Percentiles rank a stretch among this genome's conserved stretches.
These are phyloP conservation scores for Fagopyrum tataricum DNA, from an alignment of 148 eudicot genomes.

Conservation along the genomic window DNA sequence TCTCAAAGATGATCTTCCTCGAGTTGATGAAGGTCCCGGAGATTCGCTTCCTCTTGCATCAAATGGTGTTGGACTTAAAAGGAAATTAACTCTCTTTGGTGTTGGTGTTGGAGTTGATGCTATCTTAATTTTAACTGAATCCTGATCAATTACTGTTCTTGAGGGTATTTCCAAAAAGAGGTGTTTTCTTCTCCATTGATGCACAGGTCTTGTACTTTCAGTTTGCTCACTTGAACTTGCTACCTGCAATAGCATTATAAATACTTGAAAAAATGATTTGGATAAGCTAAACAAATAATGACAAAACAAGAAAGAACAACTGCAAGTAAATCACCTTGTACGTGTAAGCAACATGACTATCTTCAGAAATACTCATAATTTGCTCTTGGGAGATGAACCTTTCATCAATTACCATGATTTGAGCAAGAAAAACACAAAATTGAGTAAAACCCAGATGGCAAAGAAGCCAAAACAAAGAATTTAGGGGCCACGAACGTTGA, in stretches of 20 bases:
- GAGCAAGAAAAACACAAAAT: not conserved
- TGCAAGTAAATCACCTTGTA: not conserved
- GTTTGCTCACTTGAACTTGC: not conserved
- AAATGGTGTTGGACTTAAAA: slow-evolving; percentile 43
- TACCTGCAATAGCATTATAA: not conserved
- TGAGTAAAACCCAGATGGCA: not conserved
- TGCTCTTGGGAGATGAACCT: not conserved
- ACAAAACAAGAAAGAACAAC: not conserved
- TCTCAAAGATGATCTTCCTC: slow-evolving; percentile 46
- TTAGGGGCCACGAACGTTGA: too few relatives aligned
- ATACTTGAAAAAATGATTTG: not conserved
- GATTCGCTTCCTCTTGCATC: slow-evolving; percentile 39
- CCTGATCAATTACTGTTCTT: slow-evolving; percentile 48
- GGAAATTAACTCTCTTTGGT: slow-evolving; percentile 74
- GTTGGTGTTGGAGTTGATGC: slow-evolving; percentile 54
- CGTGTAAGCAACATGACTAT: not conserved
- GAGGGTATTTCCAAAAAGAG: slow-evolving; percentile 63
- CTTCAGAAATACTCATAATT: not conserved
- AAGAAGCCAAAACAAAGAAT: too few relatives aligned
- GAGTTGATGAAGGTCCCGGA: slow-evolving; percentile 43
- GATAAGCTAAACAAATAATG: not conserved
- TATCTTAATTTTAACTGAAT: slow-evolving; percentile 50
- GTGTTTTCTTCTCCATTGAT: slow-evolving; percentile 57
- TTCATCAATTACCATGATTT: not conserved
- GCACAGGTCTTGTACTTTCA: slow-evolving; percentile 29